Base-by-base conservation (phyloP, 2,329 filamentous ascomycete species). In the Achaetomium macrosporum region DNA sequence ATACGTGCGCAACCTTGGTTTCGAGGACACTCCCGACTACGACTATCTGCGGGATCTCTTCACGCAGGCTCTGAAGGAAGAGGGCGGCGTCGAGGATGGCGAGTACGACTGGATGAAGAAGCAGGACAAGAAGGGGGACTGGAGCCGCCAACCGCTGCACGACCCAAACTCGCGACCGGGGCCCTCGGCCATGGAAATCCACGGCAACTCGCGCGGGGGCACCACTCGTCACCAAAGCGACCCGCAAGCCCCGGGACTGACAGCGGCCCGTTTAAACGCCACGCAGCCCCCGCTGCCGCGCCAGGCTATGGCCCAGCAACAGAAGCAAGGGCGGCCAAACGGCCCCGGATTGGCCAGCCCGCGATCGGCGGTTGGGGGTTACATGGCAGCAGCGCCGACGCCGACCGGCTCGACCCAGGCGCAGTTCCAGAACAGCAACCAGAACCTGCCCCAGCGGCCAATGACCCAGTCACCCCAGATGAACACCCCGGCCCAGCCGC, bases 41-140 rank as follows among this genome's bases (percentile, higher is more conserved):
- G 93, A 97, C 70, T 96, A 96, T 72, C 82, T 97, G 54, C 88
- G 93, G 45, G 92, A 96, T 66, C 83, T 99, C 52, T 96, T 99
- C 75, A 96, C 92, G 1, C 89, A 96, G 72, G 90, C 92, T 17
- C 80, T 97, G 59, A 96, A 96, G 81, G 92, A 90, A 69, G 87
- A 88, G 2, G 91, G 91, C 51, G 91, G 96, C 64, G 85, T 96
- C 9, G 93, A 97, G 69, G 93, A 99, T 71, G 93, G 93, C 66
- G 92, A 97, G 70, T 99, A 97, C 71, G 93, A 99, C 75, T 99
- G 93, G 93, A 96, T 97, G 90, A 96, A 96, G 79, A 84, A 83
- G 70, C 78, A 81, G 66, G 76, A 79, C 65, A 89, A 90, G 73
- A 93, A 95, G 73, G 90, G 90, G 73, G 83, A 82, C 55, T 88